Percentiles rank a stretch among this genome's conserved stretches.
Conservation (phyloP, 805 yeast genomes). For the Candida railenensis region DNA sequence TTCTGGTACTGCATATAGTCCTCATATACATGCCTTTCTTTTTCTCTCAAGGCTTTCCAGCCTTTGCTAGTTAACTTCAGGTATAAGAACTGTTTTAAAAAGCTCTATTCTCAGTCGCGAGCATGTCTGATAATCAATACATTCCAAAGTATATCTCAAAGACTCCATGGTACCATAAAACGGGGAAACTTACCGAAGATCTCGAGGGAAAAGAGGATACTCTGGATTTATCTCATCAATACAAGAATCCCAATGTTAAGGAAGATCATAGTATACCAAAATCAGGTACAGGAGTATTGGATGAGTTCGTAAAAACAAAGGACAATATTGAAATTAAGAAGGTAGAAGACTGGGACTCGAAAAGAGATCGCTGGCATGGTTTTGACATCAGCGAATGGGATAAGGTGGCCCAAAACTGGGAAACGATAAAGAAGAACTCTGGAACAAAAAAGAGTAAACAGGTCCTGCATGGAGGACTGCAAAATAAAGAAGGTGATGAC, state of each 20-base stretch:
- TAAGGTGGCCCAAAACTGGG: slow-evolving; percentile 47
- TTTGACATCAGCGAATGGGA: slow-evolving; percentile 65
- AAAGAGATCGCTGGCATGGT: slow-evolving; percentile 82
- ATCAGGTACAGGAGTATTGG: slow-evolving; percentile 56
- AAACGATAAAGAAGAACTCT: slow-evolving; percentile 25
- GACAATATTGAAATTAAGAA: slow-evolving; percentile 17
- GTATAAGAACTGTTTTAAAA: too few relatives aligned
- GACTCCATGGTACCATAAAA: slow-evolving; percentile 39
- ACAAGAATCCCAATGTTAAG: slow-evolving; percentile 40
- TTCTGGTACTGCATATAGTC: too few relatives aligned
- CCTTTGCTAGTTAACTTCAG: too few relatives aligned
- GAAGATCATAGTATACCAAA: slow-evolving; percentile 51
- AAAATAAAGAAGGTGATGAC: slow-evolving; percentile 8
- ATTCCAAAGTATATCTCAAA: slow-evolving; percentile 40
- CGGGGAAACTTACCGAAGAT: slow-evolving; percentile 35
- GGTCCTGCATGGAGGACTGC: neutral
- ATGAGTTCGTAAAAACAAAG: slow-evolving; percentile 27
- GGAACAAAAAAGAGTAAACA: neutral
- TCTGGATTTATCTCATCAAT: slow-evolving; percentile 53
- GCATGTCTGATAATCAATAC: slow-evolving; percentile 10
- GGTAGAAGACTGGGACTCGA: slow-evolving; percentile 59
- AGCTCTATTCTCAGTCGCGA: neutral
- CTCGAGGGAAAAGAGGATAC: slow-evolving; percentile 12
- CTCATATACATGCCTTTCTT: too few relatives aligned
- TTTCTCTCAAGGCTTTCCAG: too few relatives aligned